phyloP scores from a whole-genome alignment of 2,329 filamentous ascomycete species.

The Penicillium sp. region DNA sequence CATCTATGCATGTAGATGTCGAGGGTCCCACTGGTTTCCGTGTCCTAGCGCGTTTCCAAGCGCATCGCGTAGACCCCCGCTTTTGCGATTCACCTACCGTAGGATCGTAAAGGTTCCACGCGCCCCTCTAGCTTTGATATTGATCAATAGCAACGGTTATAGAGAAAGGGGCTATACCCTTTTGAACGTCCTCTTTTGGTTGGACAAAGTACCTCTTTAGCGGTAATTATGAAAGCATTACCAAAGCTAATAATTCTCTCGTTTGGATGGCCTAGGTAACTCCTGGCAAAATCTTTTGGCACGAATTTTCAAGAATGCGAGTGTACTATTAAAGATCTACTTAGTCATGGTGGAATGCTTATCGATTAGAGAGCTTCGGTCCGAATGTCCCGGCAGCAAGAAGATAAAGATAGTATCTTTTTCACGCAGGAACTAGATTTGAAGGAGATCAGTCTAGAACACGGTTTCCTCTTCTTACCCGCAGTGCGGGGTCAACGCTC shows the following conservation, averaged over 20 bases:
- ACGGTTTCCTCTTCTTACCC: neutral
- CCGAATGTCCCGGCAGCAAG: neutral
- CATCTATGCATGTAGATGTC: conserved; percentile 3
- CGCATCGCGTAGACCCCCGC: conserved; percentile 4
- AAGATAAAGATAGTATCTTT: conserved; percentile 3
- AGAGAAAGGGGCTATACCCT: neutral
- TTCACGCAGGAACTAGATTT: conserved; percentile 5
- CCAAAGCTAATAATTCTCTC: conserved; percentile 1
- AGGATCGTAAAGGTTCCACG: conserved; percentile 3
- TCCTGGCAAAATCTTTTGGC: conserved; percentile 1
- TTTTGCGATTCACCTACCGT: conserved; percentile 2
- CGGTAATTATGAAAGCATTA: conserved; percentile 6
- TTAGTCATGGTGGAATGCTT: conserved; percentile 7
- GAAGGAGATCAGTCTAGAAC: conserved; percentile 2
- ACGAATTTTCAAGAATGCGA: neutral
- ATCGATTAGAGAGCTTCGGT: conserved; percentile 4
- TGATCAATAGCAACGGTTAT: conserved; percentile 3
- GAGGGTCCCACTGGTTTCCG: conserved; percentile 2
- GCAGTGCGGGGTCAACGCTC: neutral
- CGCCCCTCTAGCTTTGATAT: conserved; percentile 5
- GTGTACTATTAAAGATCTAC: conserved; percentile 1
- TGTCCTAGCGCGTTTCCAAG: conserved; percentile 5
- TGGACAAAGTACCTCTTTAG: neutral
- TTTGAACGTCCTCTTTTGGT: neutral
- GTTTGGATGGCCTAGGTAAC: neutral